Conservation (phyloP, 202 grass and related monocot genomes). For the Schoenoplectus tabernaemontani region DNA sequence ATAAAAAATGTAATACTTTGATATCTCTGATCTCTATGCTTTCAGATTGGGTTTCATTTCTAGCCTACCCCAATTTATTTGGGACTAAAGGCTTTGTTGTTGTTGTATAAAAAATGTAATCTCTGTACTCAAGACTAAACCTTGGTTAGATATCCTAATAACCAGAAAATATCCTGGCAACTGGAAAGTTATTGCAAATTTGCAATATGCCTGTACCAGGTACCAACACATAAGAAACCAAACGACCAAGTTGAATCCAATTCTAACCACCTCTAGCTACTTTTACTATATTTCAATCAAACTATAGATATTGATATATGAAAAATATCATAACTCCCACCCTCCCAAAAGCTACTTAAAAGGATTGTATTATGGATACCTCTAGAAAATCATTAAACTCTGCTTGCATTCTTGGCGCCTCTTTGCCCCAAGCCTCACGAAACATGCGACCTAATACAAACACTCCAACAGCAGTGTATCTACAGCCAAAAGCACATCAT, state of each 20-base stretch:
- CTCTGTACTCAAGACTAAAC: not conserved
- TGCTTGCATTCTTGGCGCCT: slow-evolving; percentile 71
- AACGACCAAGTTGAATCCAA: not conserved
- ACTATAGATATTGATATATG: slow-evolving; percentile 12
- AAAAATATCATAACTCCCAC: not conserved
- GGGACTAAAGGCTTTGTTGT: too few relatives aligned
- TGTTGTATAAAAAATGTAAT: too few relatives aligned
- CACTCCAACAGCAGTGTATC: slow-evolving; percentile 80
- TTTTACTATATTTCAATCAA: not conserved
- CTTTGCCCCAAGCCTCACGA: slow-evolving; percentile 76
- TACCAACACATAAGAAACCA: slow-evolving; percentile 4
- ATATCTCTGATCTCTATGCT: too few relatives aligned
- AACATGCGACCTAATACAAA: slow-evolving; percentile 74
- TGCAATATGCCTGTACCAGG: too few relatives aligned
- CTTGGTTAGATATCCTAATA: not conserved
- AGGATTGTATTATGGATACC: slow-evolving; percentile 37
- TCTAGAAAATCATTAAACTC: slow-evolving; percentile 94
- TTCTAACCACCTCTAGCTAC: not conserved
- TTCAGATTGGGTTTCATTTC: too few relatives aligned
- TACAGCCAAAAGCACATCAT: slow-evolving; percentile 26
- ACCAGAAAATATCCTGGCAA: not conserved
- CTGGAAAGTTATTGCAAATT: not conserved
- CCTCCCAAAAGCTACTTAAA: slow-evolving; percentile 7
- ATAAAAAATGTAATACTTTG: slow-evolving; percentile 20
- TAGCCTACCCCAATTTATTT: too few relatives aligned